These are phyloP conservation scores for Helotiales sp. DNA, from an alignment of 2,329 filamentous ascomycete species.

Conservation along the genomic window DNA sequence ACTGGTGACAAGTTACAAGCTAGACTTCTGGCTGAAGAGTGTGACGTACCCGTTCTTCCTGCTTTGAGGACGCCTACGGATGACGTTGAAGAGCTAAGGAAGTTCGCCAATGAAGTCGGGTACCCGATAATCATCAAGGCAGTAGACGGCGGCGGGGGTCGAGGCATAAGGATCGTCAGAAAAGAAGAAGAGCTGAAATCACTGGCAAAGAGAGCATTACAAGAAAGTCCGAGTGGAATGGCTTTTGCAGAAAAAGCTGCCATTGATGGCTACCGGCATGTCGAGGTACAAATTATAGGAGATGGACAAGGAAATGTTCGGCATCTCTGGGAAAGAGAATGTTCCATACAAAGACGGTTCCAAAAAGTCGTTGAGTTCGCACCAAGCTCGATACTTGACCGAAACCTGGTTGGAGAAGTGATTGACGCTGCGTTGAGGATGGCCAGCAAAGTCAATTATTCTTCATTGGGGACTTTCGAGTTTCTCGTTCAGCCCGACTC, in stretches of 20 bases:
- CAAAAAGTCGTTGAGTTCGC: constrained; percentile 61
- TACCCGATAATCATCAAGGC: constrained; percentile 59
- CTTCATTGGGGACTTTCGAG: constrained; percentile 63
- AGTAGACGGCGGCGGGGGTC: constrained; percentile 62
- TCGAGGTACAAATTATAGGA: constrained; percentile 52
- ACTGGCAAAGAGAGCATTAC: constrained; percentile 57
- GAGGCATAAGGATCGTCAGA: constrained; percentile 59
- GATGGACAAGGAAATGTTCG: constrained; percentile 49
- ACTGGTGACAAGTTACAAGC: constrained; percentile 47
- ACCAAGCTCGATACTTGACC: constrained; percentile 61
- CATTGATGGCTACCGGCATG: constrained; percentile 55
- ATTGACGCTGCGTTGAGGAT: constrained; percentile 51
- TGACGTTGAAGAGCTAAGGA: constrained; percentile 58
- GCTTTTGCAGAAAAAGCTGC: constrained; percentile 61
- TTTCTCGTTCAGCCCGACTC: constrained; percentile 55
- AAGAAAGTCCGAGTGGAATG: constrained; percentile 56
- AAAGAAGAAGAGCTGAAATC: constrained; percentile 50
- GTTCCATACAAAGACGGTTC: constrained; percentile 50
- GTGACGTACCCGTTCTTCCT: constrained; percentile 70
- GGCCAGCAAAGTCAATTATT: constrained; percentile 53
- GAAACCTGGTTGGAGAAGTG: constrained; percentile 37
- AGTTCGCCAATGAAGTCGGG: constrained; percentile 39
- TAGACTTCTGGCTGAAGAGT: constrained; percentile 65
- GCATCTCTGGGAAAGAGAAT: constrained; percentile 48
- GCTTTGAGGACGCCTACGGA: constrained; percentile 68